Evolutionary conservation across 345 rosid species (phyloP).

Genomic region (Salix brachista): DNA sequence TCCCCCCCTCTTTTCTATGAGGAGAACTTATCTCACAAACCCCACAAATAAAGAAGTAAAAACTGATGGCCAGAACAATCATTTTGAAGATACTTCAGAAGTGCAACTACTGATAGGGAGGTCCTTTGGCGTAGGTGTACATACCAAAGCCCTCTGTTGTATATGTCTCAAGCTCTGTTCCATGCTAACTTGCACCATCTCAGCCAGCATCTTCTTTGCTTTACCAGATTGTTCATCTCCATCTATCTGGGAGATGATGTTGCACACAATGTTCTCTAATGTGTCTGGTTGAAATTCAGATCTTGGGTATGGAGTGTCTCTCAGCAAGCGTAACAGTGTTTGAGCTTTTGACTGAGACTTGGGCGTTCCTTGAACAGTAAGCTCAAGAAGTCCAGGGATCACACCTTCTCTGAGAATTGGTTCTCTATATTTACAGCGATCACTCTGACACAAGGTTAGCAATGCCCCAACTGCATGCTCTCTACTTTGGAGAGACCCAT

Average conservation of each 20-base stretch:
- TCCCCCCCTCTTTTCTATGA: constrained; percentile 20
- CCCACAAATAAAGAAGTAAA: neutral
- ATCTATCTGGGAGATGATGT: constrained; percentile 81
- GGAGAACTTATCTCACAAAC: constrained; percentile 26
- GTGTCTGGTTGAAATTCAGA: constrained; percentile 80
- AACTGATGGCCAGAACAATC: constrained; percentile 10
- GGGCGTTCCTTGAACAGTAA: constrained; percentile 90
- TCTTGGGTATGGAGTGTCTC: constrained; percentile 65
- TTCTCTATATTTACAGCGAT: constrained; percentile 80
- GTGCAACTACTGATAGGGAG: constrained; percentile 47
- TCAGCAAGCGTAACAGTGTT: constrained; percentile 61
- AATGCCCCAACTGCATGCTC: constrained; percentile 86
- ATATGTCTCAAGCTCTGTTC: constrained; percentile 93
- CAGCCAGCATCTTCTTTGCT: constrained; percentile 93
- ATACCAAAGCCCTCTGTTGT: constrained; percentile 85
- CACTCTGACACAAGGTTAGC: constrained; percentile 72
- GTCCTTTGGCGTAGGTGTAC: constrained; percentile 60
- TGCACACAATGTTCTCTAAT: constrained; percentile 79
- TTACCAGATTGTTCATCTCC: constrained; percentile 87
- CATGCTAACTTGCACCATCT: constrained; percentile 99
- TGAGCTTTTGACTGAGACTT: constrained; percentile 75
- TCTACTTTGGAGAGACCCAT: constrained; percentile 72
- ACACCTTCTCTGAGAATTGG: constrained; percentile 94
- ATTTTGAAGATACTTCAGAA: constrained; percentile 52
- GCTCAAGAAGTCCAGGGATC: constrained; percentile 93